Percentiles rank a stretch among this genome's conserved stretches.
Evolutionary conservation across 441 rosid species (phyloP).

Genomic region (Metrosideros polymorpha): DNA sequence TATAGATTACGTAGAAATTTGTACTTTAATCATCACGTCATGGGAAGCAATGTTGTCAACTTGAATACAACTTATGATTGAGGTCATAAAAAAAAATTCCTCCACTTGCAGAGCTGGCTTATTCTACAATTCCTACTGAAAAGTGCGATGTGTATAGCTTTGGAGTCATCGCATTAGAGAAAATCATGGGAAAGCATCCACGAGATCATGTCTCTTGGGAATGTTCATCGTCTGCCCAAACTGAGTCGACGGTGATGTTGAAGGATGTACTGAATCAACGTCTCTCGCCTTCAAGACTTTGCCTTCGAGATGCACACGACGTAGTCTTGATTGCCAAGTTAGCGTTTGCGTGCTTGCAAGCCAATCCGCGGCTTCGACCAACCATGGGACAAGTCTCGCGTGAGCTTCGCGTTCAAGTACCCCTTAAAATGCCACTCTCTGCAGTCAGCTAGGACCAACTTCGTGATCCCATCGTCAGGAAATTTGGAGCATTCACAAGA

Average conservation of each 20-base stretch:
- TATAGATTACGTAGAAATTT: too few species aligned
- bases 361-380: neutral
- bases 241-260: neutral
- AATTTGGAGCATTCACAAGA: neutral
- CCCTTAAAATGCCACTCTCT: too few species aligned
- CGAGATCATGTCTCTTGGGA: neutral
- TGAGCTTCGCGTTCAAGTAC: too few species aligned
- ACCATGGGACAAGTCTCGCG: too few species aligned
- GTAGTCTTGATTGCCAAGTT: neutral
- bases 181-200: too few species aligned
- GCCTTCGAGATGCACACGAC: neutral
- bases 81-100: too few species aligned
- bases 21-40: too few species aligned
- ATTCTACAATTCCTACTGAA: neutral
- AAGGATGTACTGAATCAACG: neutral
- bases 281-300: neutral
- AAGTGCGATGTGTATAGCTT: too few species aligned
- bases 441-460: too few species aligned
- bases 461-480: too few species aligned
- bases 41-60: too few species aligned
- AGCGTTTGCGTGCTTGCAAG: neutral
- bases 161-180: neutral
- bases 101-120: neutral
- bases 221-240: neutral
- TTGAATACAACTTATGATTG: too few species aligned